Base-by-base conservation (phyloP, 345 rosid species). In the Salix arbutifolia region DNA sequence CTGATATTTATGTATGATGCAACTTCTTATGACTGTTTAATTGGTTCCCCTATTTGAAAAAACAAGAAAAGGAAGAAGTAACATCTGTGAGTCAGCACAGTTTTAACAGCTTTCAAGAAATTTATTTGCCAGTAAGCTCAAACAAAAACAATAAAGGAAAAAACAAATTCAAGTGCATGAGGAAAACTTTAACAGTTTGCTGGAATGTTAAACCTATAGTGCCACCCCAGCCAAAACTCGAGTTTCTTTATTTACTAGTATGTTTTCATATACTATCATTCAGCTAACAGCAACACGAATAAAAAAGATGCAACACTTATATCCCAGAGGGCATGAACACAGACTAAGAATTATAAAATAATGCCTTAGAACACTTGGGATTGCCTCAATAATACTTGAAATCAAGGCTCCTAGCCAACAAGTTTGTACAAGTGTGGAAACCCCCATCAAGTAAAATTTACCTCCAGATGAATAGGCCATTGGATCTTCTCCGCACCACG, bases 401-500 rank as follows among this genome's bases (percentile, higher is more conserved):
- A 37, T 44, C 16, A 53, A 70, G 18, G 64, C 16, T 60, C 26
- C 52, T 40, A 48, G 38, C 23, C 13, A 35, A 12, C 13, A 35
- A 7, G 26, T 25, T 69, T 8, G 64, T 48, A 48, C 21, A 74
- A 42, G 65, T 46, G 16, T 31, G 78, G 13, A 40, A 72, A 69
- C 17, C 8, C 17, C 6, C 5, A 69, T 74, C 53, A 33, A 14
- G 42, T 40, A 19, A 75, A 14, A 76, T 33, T 80, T 88, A 93
- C 98, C 98, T 96, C 97, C 18, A 94, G 87, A 86, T 94, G 95
- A 79, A 96, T 90, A 65, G 98, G 97, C 99, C 99, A 96, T 70
- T 91, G 82, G 83, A 96, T 94, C 71, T 92, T 86, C 72, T 94
- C 98, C 61, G 88, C 82, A 56, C 97, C 99, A 62, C 99, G 94